A percentile compares a stretch with the other conserved stretches of the same genome.
phyloP scores from a whole-genome alignment of 1,139 yeast species.

The Taiozyma onychis region DNA sequence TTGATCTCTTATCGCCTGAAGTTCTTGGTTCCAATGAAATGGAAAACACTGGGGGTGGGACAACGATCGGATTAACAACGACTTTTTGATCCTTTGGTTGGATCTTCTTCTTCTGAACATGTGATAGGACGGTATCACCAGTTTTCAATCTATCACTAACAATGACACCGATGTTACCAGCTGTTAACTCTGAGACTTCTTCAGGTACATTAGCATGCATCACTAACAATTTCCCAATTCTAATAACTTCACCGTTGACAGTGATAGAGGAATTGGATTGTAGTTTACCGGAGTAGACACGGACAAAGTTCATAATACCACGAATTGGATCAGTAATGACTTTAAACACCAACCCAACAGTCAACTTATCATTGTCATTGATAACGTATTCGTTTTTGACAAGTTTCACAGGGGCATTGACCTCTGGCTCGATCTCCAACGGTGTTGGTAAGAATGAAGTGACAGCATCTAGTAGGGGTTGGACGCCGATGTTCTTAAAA shows the following conservation, averaged over 20 bases:
- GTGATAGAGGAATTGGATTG: constrained; percentile 54
- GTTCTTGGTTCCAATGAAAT: constrained; percentile 80
- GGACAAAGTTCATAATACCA: constrained; percentile 79
- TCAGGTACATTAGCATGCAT: constrained; percentile 90
- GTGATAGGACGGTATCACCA: constrained; percentile 81
- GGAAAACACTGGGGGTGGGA: constrained; percentile 93
- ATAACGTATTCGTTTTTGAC: constrained; percentile 47
- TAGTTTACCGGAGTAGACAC: constrained; percentile 82
- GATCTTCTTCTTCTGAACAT: constrained; percentile 24
- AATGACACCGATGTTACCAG: constrained; percentile 91
- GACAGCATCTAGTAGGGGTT: constrained; percentile 84
- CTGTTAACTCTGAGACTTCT: constrained; percentile 52
- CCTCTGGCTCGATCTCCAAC: constrained; percentile 55
- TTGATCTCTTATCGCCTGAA: constrained; percentile 66
- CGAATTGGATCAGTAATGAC: constrained; percentile 80
- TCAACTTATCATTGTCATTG: constrained; percentile 48
- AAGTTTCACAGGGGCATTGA: constrained; percentile 31
- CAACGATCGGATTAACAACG: constrained; percentile 65
- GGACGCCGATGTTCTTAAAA: constrained; percentile 89
- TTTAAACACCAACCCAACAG: constrained; percentile 87
- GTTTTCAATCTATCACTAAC: constrained; percentile 58
- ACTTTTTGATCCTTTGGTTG: constrained; percentile 41
- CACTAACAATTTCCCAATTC: constrained; percentile 60
- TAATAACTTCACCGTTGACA: constrained; percentile 58
- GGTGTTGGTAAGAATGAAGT: constrained; percentile 81